Evolutionary conservation across 179 eudicot genomes (phyloP).

Genomic region (Gypsophila paniculata): DNA sequence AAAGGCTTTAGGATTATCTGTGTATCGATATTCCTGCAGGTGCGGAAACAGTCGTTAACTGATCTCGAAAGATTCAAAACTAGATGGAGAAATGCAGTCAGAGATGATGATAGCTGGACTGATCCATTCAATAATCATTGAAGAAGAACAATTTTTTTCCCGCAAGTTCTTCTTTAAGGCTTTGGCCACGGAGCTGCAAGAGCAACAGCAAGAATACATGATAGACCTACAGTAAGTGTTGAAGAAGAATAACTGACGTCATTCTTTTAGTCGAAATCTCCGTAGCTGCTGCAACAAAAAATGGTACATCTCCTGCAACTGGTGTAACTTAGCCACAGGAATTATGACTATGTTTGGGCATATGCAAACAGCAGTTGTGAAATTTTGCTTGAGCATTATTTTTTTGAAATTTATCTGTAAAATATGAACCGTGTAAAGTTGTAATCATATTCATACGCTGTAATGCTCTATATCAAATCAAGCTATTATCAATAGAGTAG

Average conservation of each 20-base stretch:
- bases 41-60: slow-evolving; percentile 38
- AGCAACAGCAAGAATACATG: not conserved
- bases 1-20: not conserved
- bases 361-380: slow-evolving; percentile 12
- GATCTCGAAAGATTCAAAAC: slow-evolving; percentile 54
- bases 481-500: slow-evolving; percentile 13
- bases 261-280: slow-evolving; percentile 14
- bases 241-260: slow-evolving; percentile 1
- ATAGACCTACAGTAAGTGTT: not conserved
- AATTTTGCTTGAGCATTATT: not conserved
- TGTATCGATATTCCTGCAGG: slow-evolving; percentile 36
- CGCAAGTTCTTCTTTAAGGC: not conserved
- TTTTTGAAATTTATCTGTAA: not conserved
- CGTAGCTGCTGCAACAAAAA: slow-evolving; percentile 13
- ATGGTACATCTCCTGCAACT: not conserved
- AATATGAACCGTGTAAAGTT: slow-evolving; percentile 17
- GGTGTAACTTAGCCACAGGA: slow-evolving; percentile 11
- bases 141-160: not conserved
- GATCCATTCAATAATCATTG: slow-evolving; percentile 42
- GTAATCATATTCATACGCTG: slow-evolving; percentile 18
- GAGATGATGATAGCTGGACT: slow-evolving; percentile 48
- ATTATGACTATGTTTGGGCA: slow-evolving; percentile 2
- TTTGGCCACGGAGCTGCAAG: not conserved
- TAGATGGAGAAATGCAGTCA: slow-evolving; percentile 54
- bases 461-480: slow-evolving; percentile 10